phyloP scores from a whole-genome alignment of 1,139 yeast species.

The Suhomyces bribrorum region DNA sequence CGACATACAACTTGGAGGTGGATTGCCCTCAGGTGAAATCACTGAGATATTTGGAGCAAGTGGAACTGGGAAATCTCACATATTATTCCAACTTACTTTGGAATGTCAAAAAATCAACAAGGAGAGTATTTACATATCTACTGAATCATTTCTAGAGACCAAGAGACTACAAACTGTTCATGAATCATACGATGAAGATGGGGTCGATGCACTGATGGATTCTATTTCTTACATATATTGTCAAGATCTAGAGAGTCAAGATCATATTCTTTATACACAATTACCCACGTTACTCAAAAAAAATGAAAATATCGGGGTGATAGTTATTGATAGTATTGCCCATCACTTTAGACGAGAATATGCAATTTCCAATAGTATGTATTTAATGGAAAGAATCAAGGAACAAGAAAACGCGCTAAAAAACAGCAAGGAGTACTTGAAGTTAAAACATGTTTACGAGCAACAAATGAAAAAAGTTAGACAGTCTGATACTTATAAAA shows the following conservation, averaged over 20 bases:
- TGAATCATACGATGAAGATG: constrained; percentile 18
- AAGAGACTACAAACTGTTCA: constrained; percentile 47
- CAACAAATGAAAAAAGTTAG: constrained; percentile 31
- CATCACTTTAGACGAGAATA: constrained; percentile 78
- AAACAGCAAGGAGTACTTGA: constrained; percentile 19
- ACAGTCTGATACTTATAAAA: constrained; percentile 30
- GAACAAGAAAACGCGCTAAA: constrained; percentile 24
- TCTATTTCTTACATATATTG: constrained; percentile 64
- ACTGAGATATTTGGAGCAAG: constrained; percentile 86
- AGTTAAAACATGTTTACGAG: constrained; percentile 29
- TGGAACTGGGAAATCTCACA: constrained; percentile 82
- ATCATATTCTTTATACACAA: constrained; percentile 71
- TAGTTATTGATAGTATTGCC: constrained; percentile 78
- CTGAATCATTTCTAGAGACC: constrained; percentile 75
- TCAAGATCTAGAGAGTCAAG: constrained; percentile 69
- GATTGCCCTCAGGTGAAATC: constrained; percentile 63
- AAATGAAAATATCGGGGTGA: constrained; percentile 46
- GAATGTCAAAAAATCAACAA: constrained; percentile 48
- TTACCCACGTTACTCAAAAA: constrained; percentile 56
- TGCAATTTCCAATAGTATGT: constrained; percentile 32
- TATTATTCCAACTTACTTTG: constrained; percentile 63
- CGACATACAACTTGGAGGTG: constrained; percentile 65
- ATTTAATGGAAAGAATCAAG: constrained; percentile 25
- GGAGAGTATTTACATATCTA: constrained; percentile 66
- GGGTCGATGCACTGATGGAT: constrained; percentile 36